Conservation (phyloP, 2,329 filamentous ascomycete genomes). For the Trichoderma cornu-damae region DNA sequence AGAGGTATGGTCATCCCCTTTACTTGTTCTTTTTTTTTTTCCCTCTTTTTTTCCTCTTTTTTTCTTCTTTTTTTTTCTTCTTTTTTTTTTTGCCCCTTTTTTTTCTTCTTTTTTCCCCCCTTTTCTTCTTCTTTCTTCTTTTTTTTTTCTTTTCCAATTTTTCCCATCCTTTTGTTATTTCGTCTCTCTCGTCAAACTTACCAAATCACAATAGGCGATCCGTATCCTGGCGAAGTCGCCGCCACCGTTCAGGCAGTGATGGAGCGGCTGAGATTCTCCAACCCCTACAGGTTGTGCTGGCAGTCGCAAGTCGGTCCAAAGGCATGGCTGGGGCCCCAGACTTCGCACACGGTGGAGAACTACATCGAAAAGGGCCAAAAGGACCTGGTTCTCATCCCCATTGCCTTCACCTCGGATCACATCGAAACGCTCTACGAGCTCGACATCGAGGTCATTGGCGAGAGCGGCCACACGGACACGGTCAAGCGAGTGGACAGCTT, state of each 20-base stretch:
- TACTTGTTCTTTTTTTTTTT: slow-evolving; percentile 26
- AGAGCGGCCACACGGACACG: slow-evolving; percentile 68
- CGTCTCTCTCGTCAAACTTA: not conserved
- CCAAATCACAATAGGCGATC: slow-evolving; percentile 59
- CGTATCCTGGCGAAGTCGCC: slow-evolving; percentile 91
- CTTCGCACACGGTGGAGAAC: slow-evolving; percentile 76
- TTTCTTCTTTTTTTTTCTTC: slow-evolving; percentile 21
- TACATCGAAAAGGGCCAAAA: slow-evolving; percentile 89
- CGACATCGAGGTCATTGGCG: slow-evolving; percentile 90
- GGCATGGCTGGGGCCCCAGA: slow-evolving; percentile 94
- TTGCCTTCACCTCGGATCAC: slow-evolving; percentile 98
- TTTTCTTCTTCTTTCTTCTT: not conserved
- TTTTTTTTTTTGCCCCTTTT: slow-evolving; percentile 19
- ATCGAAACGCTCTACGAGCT: slow-evolving; percentile 96
- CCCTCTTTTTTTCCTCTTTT: slow-evolving; percentile 28
- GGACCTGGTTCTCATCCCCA: slow-evolving; percentile 85
- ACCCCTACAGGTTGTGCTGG: slow-evolving; percentile 93
- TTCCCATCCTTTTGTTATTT: too few species aligned
- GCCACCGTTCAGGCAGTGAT: slow-evolving; percentile 97
- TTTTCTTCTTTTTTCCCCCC: slow-evolving; percentile 27
- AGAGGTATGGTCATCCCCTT: slow-evolving; percentile 49
- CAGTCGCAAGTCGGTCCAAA: slow-evolving; percentile 96
- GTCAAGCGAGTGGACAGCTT: slow-evolving; percentile 89
- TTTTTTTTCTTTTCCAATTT: slow-evolving; percentile 28
- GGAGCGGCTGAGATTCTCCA: slow-evolving; percentile 77